Conservation (phyloP, 2,329 filamentous ascomycete genomes). For the Aspergillus viridinutans region DNA sequence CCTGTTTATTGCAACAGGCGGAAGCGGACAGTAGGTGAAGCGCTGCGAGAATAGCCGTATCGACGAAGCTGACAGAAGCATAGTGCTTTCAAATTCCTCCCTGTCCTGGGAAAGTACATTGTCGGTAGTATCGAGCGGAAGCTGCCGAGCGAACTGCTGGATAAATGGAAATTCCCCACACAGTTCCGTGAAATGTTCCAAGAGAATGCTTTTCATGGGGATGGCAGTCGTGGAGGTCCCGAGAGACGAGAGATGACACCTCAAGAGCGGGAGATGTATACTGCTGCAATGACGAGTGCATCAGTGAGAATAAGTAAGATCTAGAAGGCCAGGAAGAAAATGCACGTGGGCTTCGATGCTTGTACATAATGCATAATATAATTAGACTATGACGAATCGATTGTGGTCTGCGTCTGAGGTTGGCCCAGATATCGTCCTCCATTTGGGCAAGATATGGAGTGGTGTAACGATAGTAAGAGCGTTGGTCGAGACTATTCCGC, state of each 20-base stretch:
- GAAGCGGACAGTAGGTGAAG: constrained; percentile 26
- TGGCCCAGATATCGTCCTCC: too few species aligned
- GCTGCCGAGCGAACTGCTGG: constrained; percentile 49
- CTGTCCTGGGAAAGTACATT: constrained; percentile 59
- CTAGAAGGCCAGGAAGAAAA: background rate
- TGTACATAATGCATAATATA: too few species aligned
- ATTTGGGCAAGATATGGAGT: too few species aligned
- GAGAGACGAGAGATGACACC: constrained; percentile 22
- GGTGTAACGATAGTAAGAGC: too few species aligned
- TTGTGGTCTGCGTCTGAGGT: too few species aligned
- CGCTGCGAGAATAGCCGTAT: too few species aligned
- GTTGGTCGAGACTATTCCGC: too few species aligned
- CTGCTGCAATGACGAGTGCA: constrained; percentile 18
- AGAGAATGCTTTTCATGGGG: constrained; percentile 16
- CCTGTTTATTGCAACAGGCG: constrained; percentile 26
- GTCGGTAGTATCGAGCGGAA: constrained; percentile 50
- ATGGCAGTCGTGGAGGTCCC: constrained; percentile 31
- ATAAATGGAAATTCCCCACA: constrained; percentile 52
- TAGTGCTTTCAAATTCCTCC: constrained; percentile 60
- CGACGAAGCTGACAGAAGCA: background rate
- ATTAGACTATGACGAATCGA: too few species aligned
- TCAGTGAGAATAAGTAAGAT: constrained; percentile 21
- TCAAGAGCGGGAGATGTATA: constrained; percentile 13
- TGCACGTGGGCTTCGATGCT: too few species aligned
- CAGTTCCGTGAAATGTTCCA: constrained; percentile 17